Evolutionary conservation across 2,329 filamentous ascomycete genomes (phyloP).

Genomic region (Kalmusia sp.): DNA sequence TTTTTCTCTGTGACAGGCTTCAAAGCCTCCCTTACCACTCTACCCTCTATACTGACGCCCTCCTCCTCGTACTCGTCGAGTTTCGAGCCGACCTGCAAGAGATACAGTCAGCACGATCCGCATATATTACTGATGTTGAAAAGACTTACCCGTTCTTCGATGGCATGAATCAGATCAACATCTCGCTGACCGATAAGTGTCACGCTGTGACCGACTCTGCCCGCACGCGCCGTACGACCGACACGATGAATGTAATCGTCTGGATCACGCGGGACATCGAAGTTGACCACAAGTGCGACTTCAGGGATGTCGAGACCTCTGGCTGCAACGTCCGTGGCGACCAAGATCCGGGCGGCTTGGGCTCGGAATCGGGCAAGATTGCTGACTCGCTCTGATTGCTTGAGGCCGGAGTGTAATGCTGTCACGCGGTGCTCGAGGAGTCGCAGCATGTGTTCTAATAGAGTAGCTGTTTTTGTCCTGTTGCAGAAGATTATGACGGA

Average conservation of each 20-base stretch:
- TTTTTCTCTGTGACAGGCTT: constrained; percentile 96
- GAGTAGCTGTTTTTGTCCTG: constrained; percentile 84
- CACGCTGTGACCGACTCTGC: constrained; percentile 79
- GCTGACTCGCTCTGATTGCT: constrained; percentile 82
- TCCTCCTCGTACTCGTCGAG: constrained; percentile 89
- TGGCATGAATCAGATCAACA: constrained; percentile 86
- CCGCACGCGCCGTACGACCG: constrained; percentile 92
- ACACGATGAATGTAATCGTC: constrained; percentile 98
- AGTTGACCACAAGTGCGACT: constrained; percentile 90
- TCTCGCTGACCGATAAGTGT: constrained; percentile 93
- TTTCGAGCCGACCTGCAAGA: constrained; percentile 59
- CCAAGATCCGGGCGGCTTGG: constrained; percentile 83
- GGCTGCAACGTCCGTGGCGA: constrained; percentile 94
- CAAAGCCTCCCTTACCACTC: constrained; percentile 83
- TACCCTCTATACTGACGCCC: constrained; percentile 90
- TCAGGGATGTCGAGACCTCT: constrained; percentile 95
- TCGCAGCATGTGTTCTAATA: constrained; percentile 86
- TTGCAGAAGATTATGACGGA: constrained; percentile 95
- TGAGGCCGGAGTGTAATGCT: constrained; percentile 84
- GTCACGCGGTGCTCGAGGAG: constrained; percentile 89
- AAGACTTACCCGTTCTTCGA: constrained; percentile 74
- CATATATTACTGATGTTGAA: too few species aligned
- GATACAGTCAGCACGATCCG: too few species aligned
- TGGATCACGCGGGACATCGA: constrained; percentile 92
- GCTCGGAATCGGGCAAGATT: constrained; percentile 94